These are phyloP conservation scores for Taphrina betulina DNA, from an alignment of 1,139 yeast genomes.

Conservation along the genomic window DNA sequence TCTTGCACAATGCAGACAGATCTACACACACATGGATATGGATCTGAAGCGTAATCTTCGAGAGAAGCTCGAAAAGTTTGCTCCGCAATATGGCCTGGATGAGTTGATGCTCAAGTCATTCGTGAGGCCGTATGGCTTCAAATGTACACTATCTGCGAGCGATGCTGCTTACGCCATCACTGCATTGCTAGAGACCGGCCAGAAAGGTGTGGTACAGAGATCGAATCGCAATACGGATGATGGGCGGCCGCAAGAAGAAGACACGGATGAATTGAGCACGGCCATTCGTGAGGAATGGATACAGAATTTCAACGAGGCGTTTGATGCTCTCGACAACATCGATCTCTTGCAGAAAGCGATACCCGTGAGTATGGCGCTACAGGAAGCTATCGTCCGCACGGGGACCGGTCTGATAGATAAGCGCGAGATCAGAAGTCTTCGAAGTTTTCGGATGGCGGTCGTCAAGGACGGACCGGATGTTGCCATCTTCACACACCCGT, in stretches of 20 bases:
- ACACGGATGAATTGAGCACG: conserved; percentile 43
- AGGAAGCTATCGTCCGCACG: conserved; percentile 79
- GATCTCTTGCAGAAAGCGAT: conserved; percentile 69
- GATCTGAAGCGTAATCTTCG: conserved; percentile 72
- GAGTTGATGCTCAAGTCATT: conserved; percentile 85
- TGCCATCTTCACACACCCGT: conserved; percentile 74
- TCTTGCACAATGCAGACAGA: conserved; percentile 79
- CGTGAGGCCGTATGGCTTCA: conserved; percentile 77
- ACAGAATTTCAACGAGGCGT: conserved; percentile 87
- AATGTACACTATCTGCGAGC: conserved; percentile 85
- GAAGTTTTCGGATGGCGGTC: conserved; percentile 81
- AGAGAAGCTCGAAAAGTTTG: conserved; percentile 64
- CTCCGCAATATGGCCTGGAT: conserved; percentile 76
- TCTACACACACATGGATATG: conserved; percentile 88
- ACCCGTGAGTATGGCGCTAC: conserved; percentile 75
- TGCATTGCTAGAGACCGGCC: conserved; percentile 67
- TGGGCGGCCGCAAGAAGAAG: conserved; percentile 35
- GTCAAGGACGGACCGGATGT: conserved; percentile 86
- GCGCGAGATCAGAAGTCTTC: conserved; percentile 70
- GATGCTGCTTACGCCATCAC: conserved; percentile 88
- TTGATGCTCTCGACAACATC: conserved; percentile 81
- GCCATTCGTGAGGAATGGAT: conserved; percentile 64
- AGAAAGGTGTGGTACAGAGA: conserved; percentile 25
- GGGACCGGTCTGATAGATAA: conserved; percentile 88
- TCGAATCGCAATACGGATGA: conserved; percentile 30